Evolutionary conservation across 345 rosid species (phyloP).

Genomic region (Camelina neglecta): DNA sequence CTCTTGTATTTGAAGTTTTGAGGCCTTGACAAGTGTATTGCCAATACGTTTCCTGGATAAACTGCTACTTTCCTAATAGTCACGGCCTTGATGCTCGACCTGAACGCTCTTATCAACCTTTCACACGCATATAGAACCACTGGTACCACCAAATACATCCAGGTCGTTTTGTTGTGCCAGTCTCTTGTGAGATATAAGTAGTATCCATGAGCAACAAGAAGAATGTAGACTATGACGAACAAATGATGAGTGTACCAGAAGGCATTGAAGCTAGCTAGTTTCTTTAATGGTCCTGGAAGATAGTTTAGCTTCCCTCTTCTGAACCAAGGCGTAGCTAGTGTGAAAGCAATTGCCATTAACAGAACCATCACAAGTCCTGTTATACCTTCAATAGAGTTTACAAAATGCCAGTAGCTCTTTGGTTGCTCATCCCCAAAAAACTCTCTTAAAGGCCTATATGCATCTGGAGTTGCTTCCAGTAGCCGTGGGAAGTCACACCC

Average conservation of each 20-base stretch:
- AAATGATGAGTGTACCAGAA: constrained; percentile 91
- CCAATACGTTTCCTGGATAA: constrained; percentile 81
- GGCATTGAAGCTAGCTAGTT: constrained; percentile 83
- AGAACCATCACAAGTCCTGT: constrained; percentile 69
- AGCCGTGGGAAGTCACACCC: constrained; percentile 75
- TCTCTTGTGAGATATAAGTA: constrained; percentile 61
- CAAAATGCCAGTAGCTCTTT: constrained; percentile 68
- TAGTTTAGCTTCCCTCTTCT: constrained; percentile 57
- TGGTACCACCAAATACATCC: constrained; percentile 83
- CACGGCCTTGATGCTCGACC: constrained; percentile 74
- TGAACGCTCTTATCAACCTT: constrained; percentile 65
- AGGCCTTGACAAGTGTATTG: constrained; percentile 77
- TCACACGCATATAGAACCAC: constrained; percentile 61
- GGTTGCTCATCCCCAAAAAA: constrained; percentile 71
- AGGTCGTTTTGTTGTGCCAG: constrained; percentile 76
- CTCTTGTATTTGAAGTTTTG: constrained; percentile 81
- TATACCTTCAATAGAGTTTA: constrained; percentile 64
- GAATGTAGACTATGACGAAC: constrained; percentile 68
- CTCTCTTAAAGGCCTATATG: constrained; percentile 56
- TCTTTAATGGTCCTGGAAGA: constrained; percentile 64
- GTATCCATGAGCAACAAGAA: constrained; percentile 71
- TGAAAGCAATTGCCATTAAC: constrained; percentile 79
- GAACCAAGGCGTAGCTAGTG: constrained; percentile 78
- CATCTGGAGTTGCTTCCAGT: constrained; percentile 55
- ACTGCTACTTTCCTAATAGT: constrained; percentile 66